Base-by-base conservation (phyloP, 768 basidiomycete species). In the Dacryopinax spathularia region DNA sequence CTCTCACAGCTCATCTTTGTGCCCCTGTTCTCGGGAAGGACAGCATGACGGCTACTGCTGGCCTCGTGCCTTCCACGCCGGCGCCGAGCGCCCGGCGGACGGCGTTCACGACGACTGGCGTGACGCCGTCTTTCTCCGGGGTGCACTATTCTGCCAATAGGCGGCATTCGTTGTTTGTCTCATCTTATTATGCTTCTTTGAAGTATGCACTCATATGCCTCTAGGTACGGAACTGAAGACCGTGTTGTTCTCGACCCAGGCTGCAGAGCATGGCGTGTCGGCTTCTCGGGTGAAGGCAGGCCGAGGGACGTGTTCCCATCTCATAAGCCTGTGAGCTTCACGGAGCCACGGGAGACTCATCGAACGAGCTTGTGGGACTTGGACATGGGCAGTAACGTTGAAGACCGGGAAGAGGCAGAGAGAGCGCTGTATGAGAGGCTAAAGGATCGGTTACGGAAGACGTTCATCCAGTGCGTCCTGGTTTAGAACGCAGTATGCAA, bases 241-340 rank as follows among this genome's bases (percentile, higher is more conserved):
- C 82, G 95, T 48, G 83, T 98, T 39, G 83, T 99, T 63, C 88
- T 99, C 67, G 96, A 99, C 73, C 87, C 93, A 25, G 96, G 96
- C 20, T 92, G 90, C 48, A 80, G 87, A 62, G 81, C 93, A 65
- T 98, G 95, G 94, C 96, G 94, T 76, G 90, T 94, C 12, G 96
- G 96, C 1, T 98, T 97, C 77, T 94, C 92, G 70, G 95, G 95
- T 15, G 96, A 99, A 77, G 85, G 92, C 2, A 81, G 84, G 65
- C 93, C 96, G 9, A 76, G 96, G 69, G 88, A 91, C 63, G 86
- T 93, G n/a, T 89, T 95, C 72, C 82, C 81, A 68, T 79, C 84
- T 2, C 48, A 56, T 7, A 56, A 56, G 48, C 48, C 48, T 15
- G 48, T 31, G 48, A 65, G 59, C 29, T 31, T 27, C 33, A 48